Evolutionary conservation across 352 stramenopile species (phyloP), one percentile per base, ranked within the genome.

Genomic region (Peronosclerospora sorghi): DNA sequence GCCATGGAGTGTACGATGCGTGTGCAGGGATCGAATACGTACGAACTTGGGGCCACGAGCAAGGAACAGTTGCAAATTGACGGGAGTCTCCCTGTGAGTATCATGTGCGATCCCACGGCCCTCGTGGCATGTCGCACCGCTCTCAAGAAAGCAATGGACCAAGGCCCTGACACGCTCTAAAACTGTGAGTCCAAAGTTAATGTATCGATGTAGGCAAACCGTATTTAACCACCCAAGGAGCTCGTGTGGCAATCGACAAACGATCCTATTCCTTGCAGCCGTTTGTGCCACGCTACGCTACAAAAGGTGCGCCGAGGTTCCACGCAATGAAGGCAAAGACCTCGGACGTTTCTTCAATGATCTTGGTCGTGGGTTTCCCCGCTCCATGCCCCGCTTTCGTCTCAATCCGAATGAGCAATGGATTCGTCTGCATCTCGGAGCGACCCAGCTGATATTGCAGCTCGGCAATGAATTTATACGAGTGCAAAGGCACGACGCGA

Each of bases 401-500:
- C 38, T 96, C 83, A 44, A 96, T 94, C 32, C 83, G 75, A 45
- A 94, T 94, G 5, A 96, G 35, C 17, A 96, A 48, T 44, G 85
- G 85, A 54, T 93, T 92, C 20, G 55, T 82, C 51, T 95, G 82
- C 3, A 57, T 39, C 28, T 62, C 36, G 13, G 65, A 69, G 19
- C 42, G 45, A 8, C 79, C 81, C 6, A 92, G 68, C 27, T 78
- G 56, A 44, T 91, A 54, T 61, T 96, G 85, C 45, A 96, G 52
- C 56, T 87, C 75, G 8, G 85, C 77, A 45, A 86, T 85, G 17
- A 93, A 67, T 65, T 96, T 96, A 75, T 84, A 93, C 61, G 79
- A 94, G 59, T 96, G 85, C 46, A 94, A 54, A 2, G 85, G 85
- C 41, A 94, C 83, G 32, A 96, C 85, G 20, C 85, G 70, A 45